Percentiles rank a stretch among this genome's conserved stretches.
phyloP scores from a whole-genome alignment of 2,329 filamentous ascomycete species.

The Tolypocladium album region DNA sequence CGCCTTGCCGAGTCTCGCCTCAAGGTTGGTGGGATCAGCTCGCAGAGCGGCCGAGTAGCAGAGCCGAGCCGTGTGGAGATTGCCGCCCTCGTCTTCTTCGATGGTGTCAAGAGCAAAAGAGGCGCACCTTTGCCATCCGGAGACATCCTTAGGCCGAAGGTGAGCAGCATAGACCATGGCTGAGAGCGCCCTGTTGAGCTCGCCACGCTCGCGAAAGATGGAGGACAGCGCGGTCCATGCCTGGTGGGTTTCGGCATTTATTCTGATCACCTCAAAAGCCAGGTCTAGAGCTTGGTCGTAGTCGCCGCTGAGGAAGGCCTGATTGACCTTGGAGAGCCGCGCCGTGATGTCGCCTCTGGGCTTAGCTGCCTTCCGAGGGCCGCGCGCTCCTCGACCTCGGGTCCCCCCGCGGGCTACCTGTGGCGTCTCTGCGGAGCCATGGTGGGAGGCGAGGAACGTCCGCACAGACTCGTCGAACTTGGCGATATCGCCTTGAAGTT shows the following conservation, averaged over 20 bases:
- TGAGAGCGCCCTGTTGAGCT: conserved; percentile 45
- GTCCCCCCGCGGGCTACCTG: conserved; percentile 8
- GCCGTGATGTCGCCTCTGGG: conserved; percentile 62
- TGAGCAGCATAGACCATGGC: conserved; percentile 53
- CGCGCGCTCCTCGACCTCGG: conserved; percentile 23
- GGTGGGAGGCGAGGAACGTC: conserved; percentile 27
- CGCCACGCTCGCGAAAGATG: conserved; percentile 49
- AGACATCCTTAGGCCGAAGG: conserved; percentile 48
- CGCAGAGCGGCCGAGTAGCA: conserved; percentile 51
- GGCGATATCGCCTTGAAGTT: conserved; percentile 31
- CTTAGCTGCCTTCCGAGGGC: conserved; percentile 51
- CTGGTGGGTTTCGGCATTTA: conserved; percentile 56
- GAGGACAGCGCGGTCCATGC: conserved; percentile 54
- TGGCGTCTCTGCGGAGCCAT: conserved; percentile 12
- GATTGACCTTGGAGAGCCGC: conserved; percentile 54
- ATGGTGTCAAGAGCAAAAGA: conserved; percentile 42
- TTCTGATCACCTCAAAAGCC: conserved; percentile 53
- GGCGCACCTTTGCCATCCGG: conserved; percentile 49
- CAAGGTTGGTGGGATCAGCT: conserved; percentile 44
- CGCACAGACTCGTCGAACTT: conserved; percentile 31
- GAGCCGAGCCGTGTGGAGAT: conserved; percentile 42
- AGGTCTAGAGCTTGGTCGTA: conserved; percentile 49
- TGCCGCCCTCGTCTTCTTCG: conserved; percentile 33
- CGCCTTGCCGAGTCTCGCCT: conserved; percentile 49
- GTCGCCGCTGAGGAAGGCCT: conserved; percentile 53